Evolutionary conservation across 306 rosid species (phyloP).

Genomic region (Malus orientalis): DNA sequence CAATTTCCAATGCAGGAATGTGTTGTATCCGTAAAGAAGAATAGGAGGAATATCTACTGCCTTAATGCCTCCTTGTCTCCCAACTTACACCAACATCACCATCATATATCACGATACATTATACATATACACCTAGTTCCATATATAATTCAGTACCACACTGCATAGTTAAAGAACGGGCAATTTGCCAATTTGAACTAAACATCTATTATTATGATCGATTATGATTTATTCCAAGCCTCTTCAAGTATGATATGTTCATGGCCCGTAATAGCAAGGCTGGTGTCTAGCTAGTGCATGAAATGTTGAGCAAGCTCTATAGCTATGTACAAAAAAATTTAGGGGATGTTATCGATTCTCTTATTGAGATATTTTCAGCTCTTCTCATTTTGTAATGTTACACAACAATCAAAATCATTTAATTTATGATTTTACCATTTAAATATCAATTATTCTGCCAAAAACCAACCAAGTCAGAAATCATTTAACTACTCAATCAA

Average conservation of each 20-base stretch:
- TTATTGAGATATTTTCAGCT: too few relatives aligned
- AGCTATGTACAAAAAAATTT: too few relatives aligned
- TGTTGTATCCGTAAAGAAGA: background rate
- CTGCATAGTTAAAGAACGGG: background rate
- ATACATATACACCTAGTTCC: background rate
- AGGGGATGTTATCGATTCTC: too few relatives aligned
- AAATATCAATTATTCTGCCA: too few relatives aligned
- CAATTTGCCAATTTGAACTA: background rate
- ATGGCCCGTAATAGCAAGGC: background rate
- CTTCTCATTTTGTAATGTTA: too few relatives aligned
- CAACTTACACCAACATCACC: slow-evolving; percentile 17
- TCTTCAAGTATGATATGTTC: background rate
- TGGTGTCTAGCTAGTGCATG: background rate
- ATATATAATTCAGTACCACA: background rate
- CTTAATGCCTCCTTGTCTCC: slow-evolving; percentile 34
- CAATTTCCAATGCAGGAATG: slow-evolving; percentile 31
- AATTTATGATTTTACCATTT: too few relatives aligned
- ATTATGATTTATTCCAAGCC: background rate
- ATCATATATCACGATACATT: background rate
- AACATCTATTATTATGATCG: background rate
- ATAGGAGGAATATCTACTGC: slow-evolving; percentile 10
- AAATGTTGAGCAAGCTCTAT: too few relatives aligned
- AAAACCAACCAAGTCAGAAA: too few relatives aligned
- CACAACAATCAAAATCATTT: too few relatives aligned
- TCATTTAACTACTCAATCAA: too few relatives aligned